These are phyloP conservation scores for Pseudocercospora vitis DNA, from an alignment of 2,329 filamentous ascomycete genomes.

Conservation along the genomic window DNA sequence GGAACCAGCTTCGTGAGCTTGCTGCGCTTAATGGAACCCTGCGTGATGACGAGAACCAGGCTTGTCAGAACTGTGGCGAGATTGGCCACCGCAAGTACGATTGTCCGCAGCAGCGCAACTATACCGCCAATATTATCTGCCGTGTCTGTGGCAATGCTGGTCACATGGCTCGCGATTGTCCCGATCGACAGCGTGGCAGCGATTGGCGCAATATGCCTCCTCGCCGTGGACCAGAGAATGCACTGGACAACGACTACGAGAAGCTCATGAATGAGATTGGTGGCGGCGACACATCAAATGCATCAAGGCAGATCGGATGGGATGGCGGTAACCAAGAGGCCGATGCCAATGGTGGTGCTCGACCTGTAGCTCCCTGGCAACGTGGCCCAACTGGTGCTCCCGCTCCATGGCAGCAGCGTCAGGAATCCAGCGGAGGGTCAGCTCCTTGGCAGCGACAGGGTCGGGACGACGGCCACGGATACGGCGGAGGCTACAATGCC, in stretches of 20 bases:
- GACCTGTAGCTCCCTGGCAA: constrained; percentile 32
- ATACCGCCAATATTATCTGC: constrained; percentile 98
- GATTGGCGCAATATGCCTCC: constrained; percentile 79
- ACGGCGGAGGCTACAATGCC: constrained; percentile 29
- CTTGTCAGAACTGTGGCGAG: constrained; percentile 98
- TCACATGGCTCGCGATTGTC: constrained; percentile 97
- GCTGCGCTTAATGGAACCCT: constrained; percentile 98
- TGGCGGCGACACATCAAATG: constrained; percentile 59
- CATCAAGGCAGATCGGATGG: constrained; percentile 81
- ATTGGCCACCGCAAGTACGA: constrained; percentile 99
- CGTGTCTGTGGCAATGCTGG: constrained; percentile 96
- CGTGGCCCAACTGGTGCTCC: constrained; percentile 34
- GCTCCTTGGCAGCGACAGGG: constrained; percentile 41
- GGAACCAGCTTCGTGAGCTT: constrained; percentile 96
- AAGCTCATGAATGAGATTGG: constrained; percentile 98
- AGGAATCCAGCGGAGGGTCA: constrained; percentile 30
- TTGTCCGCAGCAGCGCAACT: constrained; percentile 96
- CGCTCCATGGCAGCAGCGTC: constrained; percentile 40
- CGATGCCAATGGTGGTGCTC: constrained; percentile 61
- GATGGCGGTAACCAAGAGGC: constrained; percentile 62
- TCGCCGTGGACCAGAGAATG: constrained; percentile 59
- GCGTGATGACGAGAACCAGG: constrained; percentile 98
- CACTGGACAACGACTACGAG: constrained; percentile 90
- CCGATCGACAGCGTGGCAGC: constrained; percentile 84
- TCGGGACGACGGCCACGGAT: constrained; percentile 22